Evolutionary conservation across 106 monocot species (phyloP), one percentile per base, ranked within the genome.

Genomic region (Allium cepa): DNA sequence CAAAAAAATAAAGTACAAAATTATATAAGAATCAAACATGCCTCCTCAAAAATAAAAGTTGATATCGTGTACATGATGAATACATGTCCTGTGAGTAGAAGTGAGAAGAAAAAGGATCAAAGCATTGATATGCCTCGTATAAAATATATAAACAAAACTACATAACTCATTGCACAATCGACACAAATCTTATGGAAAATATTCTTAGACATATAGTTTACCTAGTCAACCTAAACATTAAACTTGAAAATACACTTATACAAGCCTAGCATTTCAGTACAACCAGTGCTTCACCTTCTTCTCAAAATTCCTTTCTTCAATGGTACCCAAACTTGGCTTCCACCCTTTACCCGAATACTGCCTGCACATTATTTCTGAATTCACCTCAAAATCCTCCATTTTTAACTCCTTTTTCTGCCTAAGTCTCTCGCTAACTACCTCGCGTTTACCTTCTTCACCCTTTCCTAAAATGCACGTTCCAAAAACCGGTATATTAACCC

Each of bases 261-360:
- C 8, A 16, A 10, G 0, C 7, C 8, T 48, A 4, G 46, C 47
- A 8, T 64, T 48, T 64, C 12, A 64, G 48, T 81, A 74, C 10
- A 88, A 73, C 88, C 88, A 84, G 67, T 84, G 84, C 0, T 76
- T 58, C 55, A 84, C 64, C 73, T 88, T 88, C 75, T 46, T 65
- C 63, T 57, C 62, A 65, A 67, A 60, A 11, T 16, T 61, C 62
- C 47, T 76, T 79, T 88, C 88, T 51, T 70, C 76, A 55, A 88
- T 88, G 16, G 88, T 88, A 2, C 73, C 67, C 9, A 89, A 59
- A 53, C 82, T 75, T 4, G 88, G 88, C 62, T 75, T 85, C 88
- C 88, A 89, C 60, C 77, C 85, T 70, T 75, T 85, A 45, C 75
- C 68, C 8, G 88, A 88, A 47, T 79, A 62, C 68, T 84, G 76